Conservation (phyloP, 176 grass and related monocot species). For the Aegilops longissima region DNA sequence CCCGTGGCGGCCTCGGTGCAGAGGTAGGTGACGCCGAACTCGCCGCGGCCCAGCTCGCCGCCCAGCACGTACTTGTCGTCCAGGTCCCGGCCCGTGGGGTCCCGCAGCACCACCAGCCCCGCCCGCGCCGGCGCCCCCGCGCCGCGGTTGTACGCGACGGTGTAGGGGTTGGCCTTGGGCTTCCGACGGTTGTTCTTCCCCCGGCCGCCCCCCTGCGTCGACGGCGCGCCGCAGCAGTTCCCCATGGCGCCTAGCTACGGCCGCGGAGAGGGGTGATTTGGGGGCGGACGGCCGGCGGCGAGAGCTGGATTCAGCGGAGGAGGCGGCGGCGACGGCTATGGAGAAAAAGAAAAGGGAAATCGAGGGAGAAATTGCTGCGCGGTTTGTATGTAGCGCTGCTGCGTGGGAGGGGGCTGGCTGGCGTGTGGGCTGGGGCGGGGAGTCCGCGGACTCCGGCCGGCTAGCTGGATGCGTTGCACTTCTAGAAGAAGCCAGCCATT, state of each 20-base stretch:
- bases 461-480: constrained; percentile 31
- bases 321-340: background rate
- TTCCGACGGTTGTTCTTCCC: constrained; percentile 24
- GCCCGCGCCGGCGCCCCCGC: background rate
- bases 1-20: constrained; percentile 59
- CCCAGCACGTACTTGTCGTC: constrained; percentile 43
- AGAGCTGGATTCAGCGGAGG: constrained; percentile 23
- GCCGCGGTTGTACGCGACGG: constrained; percentile 42
- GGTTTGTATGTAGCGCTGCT: constrained; percentile 28
- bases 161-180: constrained; percentile 41
- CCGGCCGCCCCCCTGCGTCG: background rate
- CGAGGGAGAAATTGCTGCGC: background rate
- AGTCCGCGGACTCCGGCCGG: constrained; percentile 30
- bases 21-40: constrained; percentile 67
- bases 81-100: constrained; percentile 48
- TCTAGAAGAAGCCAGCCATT: background rate
- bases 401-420: background rate
- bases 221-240: constrained; percentile 62
- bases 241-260: constrained; percentile 46
- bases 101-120: constrained; percentile 57
- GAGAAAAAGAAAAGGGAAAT: background rate
- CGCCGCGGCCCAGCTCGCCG: constrained; percentile 66
- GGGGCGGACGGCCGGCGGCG: background rate
- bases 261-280: background rate
- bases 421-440: constrained; percentile 37